Evolutionary conservation across 345 rosid species (phyloP).

Genomic region (Atalantia buxifolia): DNA sequence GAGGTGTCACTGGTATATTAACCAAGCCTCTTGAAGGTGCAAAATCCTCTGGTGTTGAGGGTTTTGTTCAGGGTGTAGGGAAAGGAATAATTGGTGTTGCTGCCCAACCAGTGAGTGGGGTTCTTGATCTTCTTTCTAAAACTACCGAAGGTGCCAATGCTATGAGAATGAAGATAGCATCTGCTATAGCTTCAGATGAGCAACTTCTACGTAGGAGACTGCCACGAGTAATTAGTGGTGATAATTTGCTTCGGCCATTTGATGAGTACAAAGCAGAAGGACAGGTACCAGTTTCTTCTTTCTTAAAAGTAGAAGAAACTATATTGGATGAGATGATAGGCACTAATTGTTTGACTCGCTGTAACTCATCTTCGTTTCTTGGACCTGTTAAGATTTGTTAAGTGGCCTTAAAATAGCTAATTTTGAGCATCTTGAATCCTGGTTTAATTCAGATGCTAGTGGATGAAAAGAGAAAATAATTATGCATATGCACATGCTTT

Average conservation of each 20-base stretch:
- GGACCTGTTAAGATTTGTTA: background rate
- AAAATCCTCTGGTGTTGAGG: conserved; percentile 91
- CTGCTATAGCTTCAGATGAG: conserved; percentile 97
- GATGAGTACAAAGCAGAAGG: conserved; percentile 87
- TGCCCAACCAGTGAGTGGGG: conserved; percentile 99
- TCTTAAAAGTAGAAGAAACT: background rate
- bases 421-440: background rate
- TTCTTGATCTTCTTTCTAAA: conserved; percentile 93
- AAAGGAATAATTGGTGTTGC: conserved; percentile 98
- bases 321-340: background rate
- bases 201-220: conserved; percentile 93
- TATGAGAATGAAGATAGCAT: conserved; percentile 92
- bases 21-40: conserved; percentile 99
- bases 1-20: conserved; percentile 98
- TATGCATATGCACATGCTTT: background rate
- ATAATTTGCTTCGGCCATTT: conserved; percentile 87
- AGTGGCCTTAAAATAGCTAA: background rate
- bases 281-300: conserved; percentile 54
- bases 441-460: background rate
- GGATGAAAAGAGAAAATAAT: background rate
- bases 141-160: conserved; percentile 99
- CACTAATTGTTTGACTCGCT: background rate
- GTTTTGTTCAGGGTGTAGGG: conserved; percentile 97
- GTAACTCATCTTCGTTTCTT: background rate
- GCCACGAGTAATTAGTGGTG: conserved; percentile 89